These are phyloP conservation scores for Jatropha multifida DNA, from an alignment of 441 rosid genomes.

Conservation along the genomic window DNA sequence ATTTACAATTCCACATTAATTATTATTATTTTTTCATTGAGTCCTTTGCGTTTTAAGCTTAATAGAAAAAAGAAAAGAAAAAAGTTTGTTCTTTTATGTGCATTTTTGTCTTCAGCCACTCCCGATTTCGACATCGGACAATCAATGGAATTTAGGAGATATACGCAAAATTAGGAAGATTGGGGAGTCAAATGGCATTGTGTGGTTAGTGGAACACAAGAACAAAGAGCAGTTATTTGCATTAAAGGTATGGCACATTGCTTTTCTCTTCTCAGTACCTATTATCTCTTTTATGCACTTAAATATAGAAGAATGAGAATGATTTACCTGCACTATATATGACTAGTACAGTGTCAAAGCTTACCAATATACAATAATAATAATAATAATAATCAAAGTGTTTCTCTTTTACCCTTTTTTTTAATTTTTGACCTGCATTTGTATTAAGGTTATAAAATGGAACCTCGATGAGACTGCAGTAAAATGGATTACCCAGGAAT, in stretches of 20 bases:
- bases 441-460: conserved; percentile 76
- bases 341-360: too few species aligned
- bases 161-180: conserved; percentile 71
- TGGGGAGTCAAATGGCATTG: conserved; percentile 83
- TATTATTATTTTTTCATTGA: too few species aligned
- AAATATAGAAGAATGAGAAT: background rate
- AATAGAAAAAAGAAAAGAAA: background rate
- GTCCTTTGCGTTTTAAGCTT: background rate
- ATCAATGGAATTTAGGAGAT: conserved; percentile 79
- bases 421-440: background rate
- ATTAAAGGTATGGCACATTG: conserved; percentile 56
- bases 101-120: conserved; percentile 57
- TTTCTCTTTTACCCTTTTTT: background rate
- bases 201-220: conserved; percentile 94
- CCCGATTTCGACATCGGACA: conserved; percentile 40
- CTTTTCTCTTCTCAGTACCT: background rate
- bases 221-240: conserved; percentile 96
- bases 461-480: conserved; percentile 69
- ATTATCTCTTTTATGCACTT: background rate
- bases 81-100: background rate
- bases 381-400: too few species aligned
- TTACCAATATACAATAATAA: too few species aligned
- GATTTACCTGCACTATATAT: too few species aligned
- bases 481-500: conserved; percentile 73
- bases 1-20: too few species aligned